phyloP scores from a whole-genome alignment of 345 rosid genomes.

The Eucalyptus sideroxylon region DNA sequence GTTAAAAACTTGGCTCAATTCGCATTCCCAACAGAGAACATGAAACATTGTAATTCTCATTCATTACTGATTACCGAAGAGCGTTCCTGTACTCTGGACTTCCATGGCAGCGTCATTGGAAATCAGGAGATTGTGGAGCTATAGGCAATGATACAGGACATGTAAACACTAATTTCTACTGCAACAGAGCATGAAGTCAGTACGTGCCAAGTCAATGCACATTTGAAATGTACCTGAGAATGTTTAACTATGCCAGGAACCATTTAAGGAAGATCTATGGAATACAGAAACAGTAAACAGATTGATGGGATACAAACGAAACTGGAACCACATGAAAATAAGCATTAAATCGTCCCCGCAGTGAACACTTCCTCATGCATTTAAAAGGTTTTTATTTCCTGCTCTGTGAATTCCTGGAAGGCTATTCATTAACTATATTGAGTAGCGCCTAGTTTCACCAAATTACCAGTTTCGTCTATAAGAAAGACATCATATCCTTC shows the following conservation, averaged over 20 bases:
- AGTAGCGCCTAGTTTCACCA: not conserved
- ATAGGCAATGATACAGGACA: not conserved
- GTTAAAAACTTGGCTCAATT: not conserved
- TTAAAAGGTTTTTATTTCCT: not conserved
- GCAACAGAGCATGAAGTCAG: not conserved
- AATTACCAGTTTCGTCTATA: not conserved
- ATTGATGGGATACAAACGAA: rapidly evolving
- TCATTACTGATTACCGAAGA: not conserved
- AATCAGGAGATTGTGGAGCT: not conserved
- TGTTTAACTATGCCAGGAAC: not conserved
- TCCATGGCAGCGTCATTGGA: not conserved
- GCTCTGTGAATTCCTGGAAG: not conserved
- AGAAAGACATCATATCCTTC: not conserved
- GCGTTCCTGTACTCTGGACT: not conserved
- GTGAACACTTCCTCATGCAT: not conserved
- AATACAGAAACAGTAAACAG: not conserved
- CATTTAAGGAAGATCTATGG: not conserved
- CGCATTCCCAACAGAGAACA: not conserved
- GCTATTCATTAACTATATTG: not conserved
- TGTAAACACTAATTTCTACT: not conserved
- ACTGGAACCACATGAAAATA: not conserved
- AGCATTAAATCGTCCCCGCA: not conserved
- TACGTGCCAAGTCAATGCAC: not conserved
- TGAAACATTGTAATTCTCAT: not conserved
- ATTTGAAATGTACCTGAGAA: not conserved